Base-by-base conservation (phyloP, 345 rosid species). In the Populus nigra region DNA sequence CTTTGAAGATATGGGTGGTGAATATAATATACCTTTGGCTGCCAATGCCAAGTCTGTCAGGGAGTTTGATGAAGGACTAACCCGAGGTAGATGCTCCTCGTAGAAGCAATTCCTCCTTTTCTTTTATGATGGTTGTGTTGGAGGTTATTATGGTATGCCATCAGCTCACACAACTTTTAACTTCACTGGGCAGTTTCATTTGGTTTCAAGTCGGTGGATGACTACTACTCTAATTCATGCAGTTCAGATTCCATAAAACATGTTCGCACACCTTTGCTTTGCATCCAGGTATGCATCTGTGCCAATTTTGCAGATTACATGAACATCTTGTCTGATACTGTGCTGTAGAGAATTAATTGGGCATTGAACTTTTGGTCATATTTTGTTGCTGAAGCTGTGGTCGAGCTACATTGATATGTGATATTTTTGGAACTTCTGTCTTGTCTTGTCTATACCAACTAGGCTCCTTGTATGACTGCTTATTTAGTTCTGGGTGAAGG, bases 121-220 rank as follows among this genome's bases (percentile, higher is more conserved):
- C 7, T 74, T 43, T 43, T 33, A 35, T 73, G 16, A 29, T 22
- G n/a, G 22, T 39, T 72, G 53, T 68, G 41, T 18, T 7, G 36
- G 31, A 25, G 45, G 8, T 65, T 57, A 23, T 45, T n/a, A 39
- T 72, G 29, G 10, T 36, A 22, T 38, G 65, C 45, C 50, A 69
- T 73, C 38, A 76, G 29, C 74, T 84, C 68, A 69, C 15, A 27
- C 15, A 35, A 17, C 50, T 62, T 31, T 41, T 77, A 68, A 23
- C 72, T 29, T 62, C 49, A 59, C 65, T 80, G 53, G 72, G 87
- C 93, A 91, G 98, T 94, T 31, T 93, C 97, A 31, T 94, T 93
- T 85, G 97, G 98, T 77, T 94, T 94, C 90, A 91, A 90, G 78
- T 88, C 97, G 0, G 98, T 89, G 59, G 97, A 91, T 85, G 98